Evolutionary conservation across 495 filamentous ascomycete species (phyloP).

Genomic region (Tuber aestivum): DNA sequence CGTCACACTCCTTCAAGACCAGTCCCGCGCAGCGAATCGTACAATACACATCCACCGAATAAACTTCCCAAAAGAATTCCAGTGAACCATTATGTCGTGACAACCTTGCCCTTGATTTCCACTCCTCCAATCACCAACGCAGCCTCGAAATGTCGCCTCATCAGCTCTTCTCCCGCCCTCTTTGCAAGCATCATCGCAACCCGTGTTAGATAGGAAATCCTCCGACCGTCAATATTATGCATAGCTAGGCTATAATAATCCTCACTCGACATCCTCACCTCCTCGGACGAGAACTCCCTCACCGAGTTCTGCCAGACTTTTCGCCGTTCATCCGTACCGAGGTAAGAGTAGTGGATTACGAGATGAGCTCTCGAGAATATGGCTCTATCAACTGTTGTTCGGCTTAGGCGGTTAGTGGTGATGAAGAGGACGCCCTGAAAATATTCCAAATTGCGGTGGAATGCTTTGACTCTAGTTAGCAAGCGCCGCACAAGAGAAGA

Average conservation of each 20-base stretch:
- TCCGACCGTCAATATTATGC: neutral
- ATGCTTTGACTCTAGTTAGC: conserved; percentile 39
- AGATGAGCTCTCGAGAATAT: conserved; percentile 52
- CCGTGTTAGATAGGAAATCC: neutral
- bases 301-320: conserved; percentile 17
- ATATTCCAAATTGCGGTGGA: conserved; percentile 52
- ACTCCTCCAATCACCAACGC: neutral
- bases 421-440: conserved; percentile 52
- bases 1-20: neutral
- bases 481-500: neutral
- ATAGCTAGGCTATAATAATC: neutral
- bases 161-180: neutral
- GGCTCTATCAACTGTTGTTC: conserved; percentile 47
- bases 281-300: neutral
- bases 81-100: neutral
- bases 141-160: neutral
- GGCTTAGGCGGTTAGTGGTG: conserved; percentile 50
- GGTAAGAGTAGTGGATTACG: conserved; percentile 43
- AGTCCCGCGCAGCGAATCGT: neutral
- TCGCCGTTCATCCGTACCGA: neutral
- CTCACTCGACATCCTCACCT: neutral
- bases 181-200: neutral
- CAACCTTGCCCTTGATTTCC: neutral
- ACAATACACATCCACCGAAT: neutral
- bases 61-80: neutral